Evolutionary conservation across 192 early-diverging fungal genomes (phyloP).

Genomic region (Diversispora eburnea): DNA sequence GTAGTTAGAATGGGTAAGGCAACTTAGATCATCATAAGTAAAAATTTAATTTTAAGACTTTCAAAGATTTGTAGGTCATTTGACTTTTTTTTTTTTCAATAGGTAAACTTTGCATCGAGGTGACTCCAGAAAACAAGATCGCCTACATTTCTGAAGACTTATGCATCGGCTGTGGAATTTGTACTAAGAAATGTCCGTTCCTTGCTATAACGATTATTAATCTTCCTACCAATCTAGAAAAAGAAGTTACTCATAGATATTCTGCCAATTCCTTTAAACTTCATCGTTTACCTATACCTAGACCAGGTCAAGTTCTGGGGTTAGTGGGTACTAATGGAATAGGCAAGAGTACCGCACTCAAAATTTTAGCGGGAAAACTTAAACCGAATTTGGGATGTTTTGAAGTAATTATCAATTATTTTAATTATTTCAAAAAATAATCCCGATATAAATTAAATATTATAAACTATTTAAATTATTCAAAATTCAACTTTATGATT

Average conservation of each 20-base stretch:
- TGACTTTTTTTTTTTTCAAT: constrained; percentile 16
- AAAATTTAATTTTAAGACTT: background rate
- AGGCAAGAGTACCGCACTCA: constrained; percentile 92
- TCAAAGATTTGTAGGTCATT: background rate
- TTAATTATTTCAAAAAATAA: background rate
- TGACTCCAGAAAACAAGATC: constrained; percentile 79
- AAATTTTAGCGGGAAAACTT: constrained; percentile 87
- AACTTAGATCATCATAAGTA: background rate
- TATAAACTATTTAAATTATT: background rate
- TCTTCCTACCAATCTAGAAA: constrained; percentile 92
- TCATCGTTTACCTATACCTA: constrained; percentile 89
- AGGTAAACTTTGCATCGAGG: constrained; percentile 96
- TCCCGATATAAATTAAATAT: background rate
- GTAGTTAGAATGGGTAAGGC: constrained; percentile 94
- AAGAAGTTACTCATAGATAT: constrained; percentile 94
- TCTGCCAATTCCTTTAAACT: constrained; percentile 97
- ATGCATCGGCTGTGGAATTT: constrained; percentile 98
- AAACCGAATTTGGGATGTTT: constrained; percentile 95
- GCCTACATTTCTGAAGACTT: constrained; percentile 91
- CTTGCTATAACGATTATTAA: constrained; percentile 95
- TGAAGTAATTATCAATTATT: constrained; percentile 39
- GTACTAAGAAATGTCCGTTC: constrained; percentile 96
- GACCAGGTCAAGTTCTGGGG: constrained; percentile 95
- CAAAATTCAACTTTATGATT: too few species aligned
- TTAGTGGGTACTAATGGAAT: constrained; percentile 97